These are phyloP conservation scores for Pichia sp. DNA, from an alignment of 1,139 yeast species.

Conservation along the genomic window DNA sequence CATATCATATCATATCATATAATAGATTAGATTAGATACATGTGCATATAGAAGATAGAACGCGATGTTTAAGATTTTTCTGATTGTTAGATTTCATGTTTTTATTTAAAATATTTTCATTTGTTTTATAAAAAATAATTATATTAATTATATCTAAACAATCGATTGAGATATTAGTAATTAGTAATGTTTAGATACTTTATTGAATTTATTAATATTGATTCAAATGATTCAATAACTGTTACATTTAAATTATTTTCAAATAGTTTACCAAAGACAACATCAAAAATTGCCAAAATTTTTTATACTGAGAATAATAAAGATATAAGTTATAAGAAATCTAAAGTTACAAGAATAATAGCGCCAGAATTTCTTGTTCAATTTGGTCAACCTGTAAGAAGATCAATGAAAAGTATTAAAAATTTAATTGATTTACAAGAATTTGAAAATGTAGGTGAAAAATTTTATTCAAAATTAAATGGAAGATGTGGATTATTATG, in stretches of 20 bases:
- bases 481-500: conserved; percentile 11
- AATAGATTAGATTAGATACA: too few species aligned
- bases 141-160: too few species aligned
- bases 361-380: conserved; percentile 15
- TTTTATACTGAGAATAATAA: neutral
- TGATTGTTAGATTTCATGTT: too few species aligned
- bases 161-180: too few species aligned
- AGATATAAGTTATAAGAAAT: conserved; percentile 6
- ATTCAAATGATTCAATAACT: neutral
- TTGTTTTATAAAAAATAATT: too few species aligned
- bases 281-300: neutral
- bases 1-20: too few species aligned
- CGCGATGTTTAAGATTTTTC: too few species aligned
- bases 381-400: conserved; percentile 12
- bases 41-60: too few species aligned
- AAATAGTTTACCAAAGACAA: conserved; percentile 8
- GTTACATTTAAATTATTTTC: conserved; percentile 11
- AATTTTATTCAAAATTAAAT: neutral
- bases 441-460: neutral
- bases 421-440: neutral
- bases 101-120: too few species aligned
- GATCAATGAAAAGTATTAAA: neutral
- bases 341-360: conserved; percentile 10
- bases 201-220: conserved; percentile 9
- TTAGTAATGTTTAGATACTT: conserved; percentile 12